Base-by-base conservation (phyloP, 1,284 basidiomycete genomes). In the Melampsora abietis-canadensis region DNA sequence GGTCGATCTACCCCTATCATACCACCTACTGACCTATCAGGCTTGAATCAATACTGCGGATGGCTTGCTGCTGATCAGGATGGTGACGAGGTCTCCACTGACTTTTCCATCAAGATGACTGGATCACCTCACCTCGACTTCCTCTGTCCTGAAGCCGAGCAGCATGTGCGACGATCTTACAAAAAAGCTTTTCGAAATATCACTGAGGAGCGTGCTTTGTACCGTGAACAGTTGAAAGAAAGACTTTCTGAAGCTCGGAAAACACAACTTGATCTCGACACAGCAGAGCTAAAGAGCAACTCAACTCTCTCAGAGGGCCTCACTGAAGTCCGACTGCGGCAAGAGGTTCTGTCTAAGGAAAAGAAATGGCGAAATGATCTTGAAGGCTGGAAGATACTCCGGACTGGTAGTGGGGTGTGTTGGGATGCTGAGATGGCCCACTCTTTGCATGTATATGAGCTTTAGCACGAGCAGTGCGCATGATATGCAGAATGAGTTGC, bases 261-360 rank as follows among this genome's bases (percentile, higher is more conserved):
- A 59, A 34, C 19, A 24, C 15, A 31, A 44, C 40, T n/a, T 4
- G 44, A 62, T 21, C 3, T 27, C 7, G 59, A 61, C 27, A 14
- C 4, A 5, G 48, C 34, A 27, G 47, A 27, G 21, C 19, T n/a
- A 10, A 48, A 30, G 14, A 48, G 19, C 21, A 30, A 17, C 37
- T 24, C 48, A 4, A 46, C 14, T 31, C 21, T 65, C 40, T 21
- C 24, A 5, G 63, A 73, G 8, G 46, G 21, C 17, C 54, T 66
- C 2, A 75, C 64, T 59, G 72, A 75, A 44, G 64, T 63, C 34
- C 64, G 61, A 51, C 31, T 75, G 57, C 51, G 72, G 17, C 65
- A 66, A 60, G 72, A 75, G 51, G 72, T 65, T 40, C 59, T 75
- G 15, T 51, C 61, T 30, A 75, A 75, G 57, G 72, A 75, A 54